These are phyloP conservation scores for Plasmodium gallinaceum DNA, from an alignment of 169 alveolate species.

Conservation along the genomic window DNA sequence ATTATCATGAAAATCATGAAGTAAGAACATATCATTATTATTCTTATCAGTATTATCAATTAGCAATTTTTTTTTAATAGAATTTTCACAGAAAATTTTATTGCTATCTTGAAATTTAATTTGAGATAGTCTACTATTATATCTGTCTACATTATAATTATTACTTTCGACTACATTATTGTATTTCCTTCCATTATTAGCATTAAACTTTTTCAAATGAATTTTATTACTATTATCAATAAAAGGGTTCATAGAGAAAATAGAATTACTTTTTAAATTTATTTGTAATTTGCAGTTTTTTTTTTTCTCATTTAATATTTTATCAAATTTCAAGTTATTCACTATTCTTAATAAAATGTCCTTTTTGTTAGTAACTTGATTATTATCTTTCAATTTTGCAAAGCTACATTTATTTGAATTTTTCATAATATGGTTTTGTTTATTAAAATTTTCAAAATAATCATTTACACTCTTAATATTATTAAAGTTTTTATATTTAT, in stretches of 20 bases:
- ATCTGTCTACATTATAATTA: background rate
- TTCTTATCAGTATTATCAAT: constrained; percentile 6
- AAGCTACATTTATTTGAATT: constrained; percentile 36
- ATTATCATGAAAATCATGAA: constrained; percentile 9
- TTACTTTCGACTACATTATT: background rate
- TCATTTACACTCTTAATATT: constrained; percentile 2
- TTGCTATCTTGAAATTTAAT: constrained; percentile 12
- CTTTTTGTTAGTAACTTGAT: constrained; percentile 9
- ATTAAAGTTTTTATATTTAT: constrained; percentile 24
- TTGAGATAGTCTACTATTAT: constrained; percentile 1
- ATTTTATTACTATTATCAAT: constrained; percentile 3
- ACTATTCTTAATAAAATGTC: constrained; percentile 31
- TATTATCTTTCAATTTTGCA: constrained; percentile 21
- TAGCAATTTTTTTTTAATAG: constrained; percentile 9
- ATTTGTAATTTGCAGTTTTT: constrained; percentile 22
- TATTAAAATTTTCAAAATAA: background rate
- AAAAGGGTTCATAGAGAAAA: background rate
- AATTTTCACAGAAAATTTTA: background rate
- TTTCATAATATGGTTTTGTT: background rate
- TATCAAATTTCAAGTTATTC: constrained; percentile 43
- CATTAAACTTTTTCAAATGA: background rate
- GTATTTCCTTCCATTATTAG: background rate
- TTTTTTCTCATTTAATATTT: constrained; percentile 50
- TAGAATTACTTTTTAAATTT: constrained; percentile 2
- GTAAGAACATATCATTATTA: background rate